Base-by-base conservation (phyloP, 2,329 filamentous ascomycete genomes). In the Epichloe glyceriae region DNA sequence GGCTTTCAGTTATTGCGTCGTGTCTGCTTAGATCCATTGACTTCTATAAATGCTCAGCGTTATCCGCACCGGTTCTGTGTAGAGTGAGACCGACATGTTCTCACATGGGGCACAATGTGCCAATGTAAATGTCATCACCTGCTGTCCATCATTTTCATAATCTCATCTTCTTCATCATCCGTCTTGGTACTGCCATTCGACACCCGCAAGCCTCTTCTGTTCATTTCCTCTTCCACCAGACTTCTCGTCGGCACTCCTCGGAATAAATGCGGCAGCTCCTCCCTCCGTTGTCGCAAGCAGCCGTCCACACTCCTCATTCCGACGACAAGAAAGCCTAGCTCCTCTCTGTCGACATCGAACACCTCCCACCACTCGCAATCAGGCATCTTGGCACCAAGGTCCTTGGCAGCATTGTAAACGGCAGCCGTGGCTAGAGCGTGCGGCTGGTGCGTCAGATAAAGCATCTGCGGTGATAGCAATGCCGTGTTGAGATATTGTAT, bases 301-400 rank as follows among this genome's bases (percentile, higher is more conserved):
- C 79, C 82, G 55, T 85, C 82, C 50, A 94, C 71, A 60, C 90
- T 96, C 54, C 81, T 73, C 77, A 96, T 79, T 0, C 78, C 89
- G 11, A 96, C 87, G 3, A 95, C 89, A 52, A 97, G 68, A 59
- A 97, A 97, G 0, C 93, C 93, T 37, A 98, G 73, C 64, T 95
- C 89, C 71, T 98, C 93, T 47, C 93, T 76, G 60, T 96, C 90
- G 7, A 93, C 87, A 66, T 98, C 93, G 65, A 97, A 97, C 0
- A 97, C 88, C 67, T 96, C 90, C 93, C 93, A 98, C 93, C 93
- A 98, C 55, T 88, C 83, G 46, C 79, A 80, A 55, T 86, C 85
- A 0, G 91, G 88, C 68, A 96, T 75, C 64, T 87, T 89, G 12
- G 86, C 79, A 0, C 78, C 82, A 1, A 79, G 65, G 57, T 97